Evolutionary conservation across 2,329 filamentous ascomycete genomes (phyloP), one percentile per base, ranked within the genome.

Genomic region (Pseudogymnoascus sp.): DNA sequence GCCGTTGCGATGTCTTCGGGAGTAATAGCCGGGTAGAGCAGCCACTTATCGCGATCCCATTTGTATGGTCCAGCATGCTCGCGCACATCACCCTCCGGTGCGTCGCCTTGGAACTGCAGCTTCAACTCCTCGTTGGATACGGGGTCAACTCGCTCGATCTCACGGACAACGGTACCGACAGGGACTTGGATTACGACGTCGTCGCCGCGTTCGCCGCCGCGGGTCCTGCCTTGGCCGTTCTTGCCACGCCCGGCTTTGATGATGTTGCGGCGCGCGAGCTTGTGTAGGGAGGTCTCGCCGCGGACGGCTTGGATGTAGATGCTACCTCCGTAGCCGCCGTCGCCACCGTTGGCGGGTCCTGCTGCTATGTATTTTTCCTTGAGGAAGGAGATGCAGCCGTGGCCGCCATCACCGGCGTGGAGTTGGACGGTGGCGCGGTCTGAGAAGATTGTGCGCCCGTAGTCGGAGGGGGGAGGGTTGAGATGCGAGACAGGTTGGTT

Each of bases 231-330:
- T 70, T 90, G 86, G 0, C 90, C 90, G 68, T 90, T 87, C 71
- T 81, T 88, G n/a, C 90, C 90, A 66, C 85, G 79, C 1, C 86
- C 87, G 0, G 89, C 90, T 62, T 88, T 87, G 58, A 93, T 74
- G 61, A 91, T 83, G 1, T 90, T 85, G 66, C 87, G 80, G 39
- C 93, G 81, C 1, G 90, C 88, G 8, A 99, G 79, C 75, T 97
- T 97, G 76, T 97, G 92, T 64, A 99, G 76, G 60, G 91, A 96
- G 0, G 91, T 97, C 74, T 97, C 89, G 62, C 91, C 91, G 60
- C 89, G 86, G 1, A 96, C 85, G 6, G 94, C 92, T 75, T 97
- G 93, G 62, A 99, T 95, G 73, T 96, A 97, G 66, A 99, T 80
- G 68, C 89, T 95, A 38, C 94, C 94, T 64, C 94, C 94, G 61